These are phyloP conservation scores for Acaromyces ingoldii DNA, from an alignment of 1,284 basidiomycete genomes.

Conservation along the genomic window DNA sequence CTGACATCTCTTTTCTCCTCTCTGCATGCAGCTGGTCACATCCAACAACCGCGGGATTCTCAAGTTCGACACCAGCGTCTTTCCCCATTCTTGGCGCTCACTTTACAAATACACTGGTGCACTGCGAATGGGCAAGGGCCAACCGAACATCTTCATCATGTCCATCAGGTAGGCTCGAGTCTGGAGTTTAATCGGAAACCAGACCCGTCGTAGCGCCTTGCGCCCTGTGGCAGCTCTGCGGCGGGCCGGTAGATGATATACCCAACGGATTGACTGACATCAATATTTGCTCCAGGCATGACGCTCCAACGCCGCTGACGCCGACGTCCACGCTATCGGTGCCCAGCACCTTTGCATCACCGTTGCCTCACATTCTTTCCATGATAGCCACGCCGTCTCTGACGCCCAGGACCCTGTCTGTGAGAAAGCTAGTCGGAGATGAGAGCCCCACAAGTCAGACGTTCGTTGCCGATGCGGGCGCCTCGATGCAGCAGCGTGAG, in stretches of 20 bases:
- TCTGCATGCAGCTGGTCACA: constrained; percentile 7
- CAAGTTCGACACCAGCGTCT: background rate
- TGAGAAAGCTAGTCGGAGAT: background rate
- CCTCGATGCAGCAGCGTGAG: background rate
- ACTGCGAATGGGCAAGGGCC: constrained; percentile 5
- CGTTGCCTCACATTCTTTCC: background rate
- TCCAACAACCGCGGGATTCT: constrained; percentile 8
- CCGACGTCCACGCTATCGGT: constrained; percentile 2
- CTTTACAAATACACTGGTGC: constrained; percentile 7
- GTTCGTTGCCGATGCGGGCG: background rate
- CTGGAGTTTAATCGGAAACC: background rate
- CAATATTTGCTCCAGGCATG: background rate
- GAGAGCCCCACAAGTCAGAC: background rate
- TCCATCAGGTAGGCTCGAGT: constrained; percentile 6
- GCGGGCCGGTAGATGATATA: too few relatives aligned
- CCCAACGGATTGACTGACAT: background rate
- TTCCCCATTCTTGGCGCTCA: constrained; percentile 6
- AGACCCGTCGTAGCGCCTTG: background rate
- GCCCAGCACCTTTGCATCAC: background rate
- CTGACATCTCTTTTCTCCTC: too few relatives aligned
- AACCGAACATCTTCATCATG: constrained; percentile 10
- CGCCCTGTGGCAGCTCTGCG: too few relatives aligned
- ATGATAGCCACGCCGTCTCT: too few relatives aligned
- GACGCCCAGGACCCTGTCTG: background rate
- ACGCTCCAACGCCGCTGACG: constrained; percentile 1